phyloP scores from a whole-genome alignment of 2,329 filamentous ascomycete species.

The Botrytis deweyae region DNA sequence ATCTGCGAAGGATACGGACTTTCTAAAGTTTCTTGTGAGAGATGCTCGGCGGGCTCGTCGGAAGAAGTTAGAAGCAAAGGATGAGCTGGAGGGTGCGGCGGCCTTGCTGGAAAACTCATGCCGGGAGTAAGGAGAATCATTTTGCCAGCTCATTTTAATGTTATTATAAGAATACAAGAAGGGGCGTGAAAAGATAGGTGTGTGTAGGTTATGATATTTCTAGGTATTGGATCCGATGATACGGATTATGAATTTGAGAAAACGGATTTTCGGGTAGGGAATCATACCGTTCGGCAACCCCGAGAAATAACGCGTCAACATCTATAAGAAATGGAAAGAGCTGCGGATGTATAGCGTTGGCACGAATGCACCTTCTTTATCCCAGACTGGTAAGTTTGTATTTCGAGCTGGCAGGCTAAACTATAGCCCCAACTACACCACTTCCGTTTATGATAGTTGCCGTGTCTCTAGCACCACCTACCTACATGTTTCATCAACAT shows the following conservation, averaged over 20 bases:
- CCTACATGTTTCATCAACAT: neutral
- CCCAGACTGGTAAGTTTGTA: neutral
- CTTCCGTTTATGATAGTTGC: neutral
- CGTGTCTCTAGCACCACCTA: neutral
- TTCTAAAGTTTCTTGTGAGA: constrained; percentile 14
- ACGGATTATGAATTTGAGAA: neutral
- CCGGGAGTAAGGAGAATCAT: constrained; percentile 14
- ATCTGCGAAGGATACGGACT: constrained; percentile 16
- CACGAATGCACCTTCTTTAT: neutral
- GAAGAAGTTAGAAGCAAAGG: constrained; percentile 7
- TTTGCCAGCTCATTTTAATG: constrained; percentile 9
- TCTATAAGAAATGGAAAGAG: constrained; percentile 3
- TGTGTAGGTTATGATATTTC: constrained; percentile 11
- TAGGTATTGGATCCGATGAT: constrained; percentile 7
- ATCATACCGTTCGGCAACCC: neutral
- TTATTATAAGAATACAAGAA: constrained; percentile 5
- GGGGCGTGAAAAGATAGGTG: neutral
- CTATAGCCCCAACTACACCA: neutral
- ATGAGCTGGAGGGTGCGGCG: neutral
- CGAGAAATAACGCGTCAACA: neutral
- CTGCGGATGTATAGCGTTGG: neutral
- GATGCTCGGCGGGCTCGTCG: constrained; percentile 16
- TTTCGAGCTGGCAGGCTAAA: neutral
- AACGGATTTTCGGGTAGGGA: neutral
- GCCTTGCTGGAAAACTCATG: constrained; percentile 10